phyloP scores from a whole-genome alignment of 2,329 filamentous ascomycete genomes.

The Pleomassaria siparia region DNA sequence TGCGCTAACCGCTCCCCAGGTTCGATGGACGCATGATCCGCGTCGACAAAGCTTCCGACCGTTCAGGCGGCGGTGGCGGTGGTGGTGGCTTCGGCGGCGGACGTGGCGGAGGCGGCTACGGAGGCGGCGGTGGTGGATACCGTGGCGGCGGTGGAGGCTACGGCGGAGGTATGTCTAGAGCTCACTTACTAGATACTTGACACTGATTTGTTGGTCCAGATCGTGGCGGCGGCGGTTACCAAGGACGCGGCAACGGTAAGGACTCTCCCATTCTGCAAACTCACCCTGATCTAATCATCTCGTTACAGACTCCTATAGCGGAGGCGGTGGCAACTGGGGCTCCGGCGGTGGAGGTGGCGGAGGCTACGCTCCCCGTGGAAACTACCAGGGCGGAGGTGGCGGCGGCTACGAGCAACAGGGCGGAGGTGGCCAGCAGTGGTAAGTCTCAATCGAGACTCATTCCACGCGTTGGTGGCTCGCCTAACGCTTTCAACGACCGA shows the following conservation, averaged over 20 bases:
- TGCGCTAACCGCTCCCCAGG: conserved; percentile 50
- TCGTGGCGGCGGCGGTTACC: conserved; percentile 20
- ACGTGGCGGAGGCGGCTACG: conserved; percentile 21
- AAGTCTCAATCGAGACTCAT: conserved; percentile 15
- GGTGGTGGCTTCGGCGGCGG: conserved; percentile 36
- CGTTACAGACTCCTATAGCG: conserved; percentile 3
- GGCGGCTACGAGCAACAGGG: conserved; percentile 32
- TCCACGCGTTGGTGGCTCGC: conserved; percentile 1
- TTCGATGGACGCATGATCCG: conserved; percentile 94
- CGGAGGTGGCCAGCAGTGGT: conserved; percentile 37
- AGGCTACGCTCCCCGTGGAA: conserved; percentile 29
- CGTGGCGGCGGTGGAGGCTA: conserved; percentile 23
- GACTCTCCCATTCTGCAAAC: conserved; percentile 4
- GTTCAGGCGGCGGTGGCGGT: conserved; percentile 54
- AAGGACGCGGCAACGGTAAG: conserved; percentile 36
- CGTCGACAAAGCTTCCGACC: conserved; percentile 91
- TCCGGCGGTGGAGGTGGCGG: conserved; percentile 21
- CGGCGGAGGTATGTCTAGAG: conserved; percentile 21
- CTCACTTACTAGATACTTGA: conserved; percentile 1
- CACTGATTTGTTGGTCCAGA: conserved; percentile 4
- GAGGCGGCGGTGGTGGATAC: conserved; percentile 27
- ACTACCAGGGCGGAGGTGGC: conserved; percentile 24
- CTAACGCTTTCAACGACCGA: conserved; percentile 3
- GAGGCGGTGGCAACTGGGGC: conserved; percentile 13
- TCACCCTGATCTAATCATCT: conserved; percentile 7